A percentile compares a stretch with the other conserved stretches of the same genome.
phyloP scores from a whole-genome alignment of 2,329 filamentous ascomycete genomes.

The Magnaporthiopsis poae region DNA sequence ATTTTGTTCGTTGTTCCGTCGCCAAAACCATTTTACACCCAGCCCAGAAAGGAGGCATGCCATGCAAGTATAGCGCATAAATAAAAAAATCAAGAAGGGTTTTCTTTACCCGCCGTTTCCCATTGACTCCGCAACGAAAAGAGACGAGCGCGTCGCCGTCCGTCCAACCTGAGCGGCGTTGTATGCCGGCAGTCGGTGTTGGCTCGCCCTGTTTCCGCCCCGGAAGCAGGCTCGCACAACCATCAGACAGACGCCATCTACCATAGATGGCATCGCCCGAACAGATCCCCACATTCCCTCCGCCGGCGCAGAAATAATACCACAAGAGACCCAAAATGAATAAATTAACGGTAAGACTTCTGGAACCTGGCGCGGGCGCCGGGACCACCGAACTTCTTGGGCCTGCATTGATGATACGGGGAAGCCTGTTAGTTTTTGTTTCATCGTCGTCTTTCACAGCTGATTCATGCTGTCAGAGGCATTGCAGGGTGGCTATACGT shows the following conservation, averaged over 20 bases:
- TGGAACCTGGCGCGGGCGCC: constrained; percentile 95
- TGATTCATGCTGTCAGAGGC: constrained; percentile 53
- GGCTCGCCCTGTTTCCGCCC: constrained; percentile 8
- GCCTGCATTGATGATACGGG: constrained; percentile 23
- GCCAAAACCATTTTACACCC: constrained; percentile 41
- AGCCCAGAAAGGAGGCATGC: constrained; percentile 31
- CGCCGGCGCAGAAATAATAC: constrained; percentile 8
- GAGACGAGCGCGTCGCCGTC: constrained; percentile 8
- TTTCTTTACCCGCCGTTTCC: constrained; percentile 18
- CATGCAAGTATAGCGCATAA: constrained; percentile 37
- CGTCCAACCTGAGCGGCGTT: constrained; percentile 8
- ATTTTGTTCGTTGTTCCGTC: constrained; percentile 33
- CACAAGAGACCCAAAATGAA: constrained; percentile 1
- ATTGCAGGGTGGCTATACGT: constrained; percentile 26
- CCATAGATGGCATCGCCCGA: constrained; percentile 16
- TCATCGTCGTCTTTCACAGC: constrained; percentile 55
- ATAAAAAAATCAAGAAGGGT: constrained; percentile 26
- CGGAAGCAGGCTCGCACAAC: neutral
- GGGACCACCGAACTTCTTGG: constrained; percentile 93
- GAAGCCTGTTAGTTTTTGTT: neutral
- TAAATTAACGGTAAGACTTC: constrained; percentile 91
- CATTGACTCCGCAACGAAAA: constrained; percentile 23
- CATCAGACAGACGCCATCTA: constrained; percentile 7
- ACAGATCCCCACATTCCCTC: constrained; percentile 18
- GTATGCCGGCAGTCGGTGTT: constrained; percentile 8